Conservation (phyloP, 179 eudicot species). For the Silene noctiflora region DNA sequence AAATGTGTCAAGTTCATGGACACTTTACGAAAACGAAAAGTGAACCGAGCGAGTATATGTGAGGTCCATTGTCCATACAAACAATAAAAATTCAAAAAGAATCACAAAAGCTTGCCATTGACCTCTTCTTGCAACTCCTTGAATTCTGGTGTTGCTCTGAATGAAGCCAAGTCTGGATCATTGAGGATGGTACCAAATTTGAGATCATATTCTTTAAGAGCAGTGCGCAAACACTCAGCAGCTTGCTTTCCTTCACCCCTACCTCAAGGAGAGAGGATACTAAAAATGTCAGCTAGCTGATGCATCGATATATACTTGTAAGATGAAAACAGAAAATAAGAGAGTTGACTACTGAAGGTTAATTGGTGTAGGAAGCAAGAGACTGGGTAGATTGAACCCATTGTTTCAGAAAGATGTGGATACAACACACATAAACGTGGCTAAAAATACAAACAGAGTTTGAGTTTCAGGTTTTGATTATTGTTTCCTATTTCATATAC, state of each 20-base stretch:
- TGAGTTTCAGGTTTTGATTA: not conserved
- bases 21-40: not conserved
- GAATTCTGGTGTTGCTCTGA: constrained; percentile 92
- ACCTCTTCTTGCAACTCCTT: constrained; percentile 99
- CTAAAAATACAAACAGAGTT: not conserved
- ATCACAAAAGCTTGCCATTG: constrained; percentile 10
- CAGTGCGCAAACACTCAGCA: constrained; percentile 80
- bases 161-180: constrained; percentile 97
- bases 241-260: constrained; percentile 96
- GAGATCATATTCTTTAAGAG: constrained; percentile 77
- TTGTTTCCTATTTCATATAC: not conserved
- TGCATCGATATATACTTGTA: not conserved
- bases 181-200: constrained; percentile 94
- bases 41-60: not conserved
- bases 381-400: not conserved
- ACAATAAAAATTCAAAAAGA: constrained; percentile 16
- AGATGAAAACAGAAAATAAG: constrained; percentile 8
- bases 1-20: not conserved
- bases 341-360: not conserved
- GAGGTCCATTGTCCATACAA: constrained; percentile 22
- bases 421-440: not conserved
- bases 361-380: not conserved
- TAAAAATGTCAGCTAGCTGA: constrained; percentile 13
- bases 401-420: not conserved
- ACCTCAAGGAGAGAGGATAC: constrained; percentile 34